Percentiles rank a stretch among this genome's conserved stretches.
Evolutionary conservation across 768 basidiomycete genomes (phyloP).

Genomic region (Rhodotorula paludigena): DNA sequence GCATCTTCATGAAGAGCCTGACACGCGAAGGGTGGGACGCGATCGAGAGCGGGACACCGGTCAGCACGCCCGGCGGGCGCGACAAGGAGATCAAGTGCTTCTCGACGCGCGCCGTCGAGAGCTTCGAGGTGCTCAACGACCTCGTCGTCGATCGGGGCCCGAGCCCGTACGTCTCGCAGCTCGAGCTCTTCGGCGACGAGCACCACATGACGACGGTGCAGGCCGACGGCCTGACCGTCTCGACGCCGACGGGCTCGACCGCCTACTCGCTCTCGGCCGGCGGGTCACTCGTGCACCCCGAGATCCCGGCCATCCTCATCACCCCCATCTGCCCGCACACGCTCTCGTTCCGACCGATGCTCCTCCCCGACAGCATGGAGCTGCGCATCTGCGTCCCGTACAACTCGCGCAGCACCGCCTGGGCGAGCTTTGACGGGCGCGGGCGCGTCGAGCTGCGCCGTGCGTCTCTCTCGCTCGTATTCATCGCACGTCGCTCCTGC

Average conservation of each 20-base stretch:
- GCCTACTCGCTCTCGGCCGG: conserved; percentile 98
- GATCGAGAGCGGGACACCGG: conserved; percentile 61
- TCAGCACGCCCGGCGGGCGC: neutral
- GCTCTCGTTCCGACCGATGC: conserved; percentile 96
- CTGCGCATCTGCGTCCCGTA: conserved; percentile 97
- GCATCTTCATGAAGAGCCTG: conserved; percentile 92
- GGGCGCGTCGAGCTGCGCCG: conserved; percentile 93
- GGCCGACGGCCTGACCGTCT: conserved; percentile 89
- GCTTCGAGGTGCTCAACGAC: conserved; percentile 95
- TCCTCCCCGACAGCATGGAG: conserved; percentile 97
- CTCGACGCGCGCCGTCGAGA: conserved; percentile 87
- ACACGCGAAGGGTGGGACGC: conserved; percentile 94
- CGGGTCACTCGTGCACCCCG: conserved; percentile 93
- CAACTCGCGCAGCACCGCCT: conserved; percentile 95
- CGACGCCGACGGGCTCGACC: conserved; percentile 95
- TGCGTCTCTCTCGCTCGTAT: conserved; percentile 51
- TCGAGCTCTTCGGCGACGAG: conserved; percentile 97
- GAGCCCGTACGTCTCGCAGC: conserved; percentile 89
- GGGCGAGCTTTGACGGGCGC: conserved; percentile 97
- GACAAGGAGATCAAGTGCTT: conserved; percentile 99
- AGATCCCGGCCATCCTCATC: conserved; percentile 92
- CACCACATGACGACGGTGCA: conserved; percentile 99
- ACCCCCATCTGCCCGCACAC: conserved; percentile 98
- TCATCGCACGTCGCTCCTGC: neutral
- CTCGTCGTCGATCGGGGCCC: conserved; percentile 96